phyloP scores from a whole-genome alignment of 2,329 filamentous ascomycete species.

The Ophiostoma fasciatum region DNA sequence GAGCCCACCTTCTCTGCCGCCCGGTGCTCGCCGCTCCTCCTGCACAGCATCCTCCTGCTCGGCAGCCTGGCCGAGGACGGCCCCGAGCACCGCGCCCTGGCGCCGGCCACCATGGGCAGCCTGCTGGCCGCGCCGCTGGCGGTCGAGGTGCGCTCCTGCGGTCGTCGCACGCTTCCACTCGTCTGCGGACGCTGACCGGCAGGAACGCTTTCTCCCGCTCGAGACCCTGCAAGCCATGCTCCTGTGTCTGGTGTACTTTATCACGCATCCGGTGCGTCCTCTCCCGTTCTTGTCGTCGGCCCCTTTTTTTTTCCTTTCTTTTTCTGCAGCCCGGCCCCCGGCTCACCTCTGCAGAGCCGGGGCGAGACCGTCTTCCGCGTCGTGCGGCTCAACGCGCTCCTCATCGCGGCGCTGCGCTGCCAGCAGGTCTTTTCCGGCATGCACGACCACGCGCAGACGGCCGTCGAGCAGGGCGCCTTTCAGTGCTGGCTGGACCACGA shows the following conservation, averaged over 20 bases:
- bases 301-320: too few relatives aligned
- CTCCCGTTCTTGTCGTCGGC: too few relatives aligned
- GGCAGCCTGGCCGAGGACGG: slow-evolving; percentile 1
- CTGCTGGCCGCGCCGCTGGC: too few relatives aligned
- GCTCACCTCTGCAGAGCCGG: background rate
- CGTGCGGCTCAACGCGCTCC: slow-evolving; percentile 1
- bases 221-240: slow-evolving; percentile 5
- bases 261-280: slow-evolving; percentile 1
- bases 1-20: slow-evolving; percentile 1
- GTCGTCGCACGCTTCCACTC: too few relatives aligned
- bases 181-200: too few relatives aligned
- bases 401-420: slow-evolving; percentile 1
- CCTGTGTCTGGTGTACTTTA: slow-evolving; percentile 3
- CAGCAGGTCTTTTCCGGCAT: slow-evolving; percentile 3
- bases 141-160: too few relatives aligned
- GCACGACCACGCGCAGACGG: background rate
- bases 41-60: background rate
- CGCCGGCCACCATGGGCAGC: too few relatives aligned
- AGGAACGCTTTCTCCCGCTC: slow-evolving; percentile 1
- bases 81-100: background rate
- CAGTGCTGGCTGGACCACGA: background rate
- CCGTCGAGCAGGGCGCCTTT: background rate
- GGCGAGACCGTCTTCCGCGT: background rate
- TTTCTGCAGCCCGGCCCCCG: too few relatives aligned
- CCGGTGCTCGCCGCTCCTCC: background rate